These are phyloP conservation scores for Cadophora sp. DNA, from an alignment of 2,329 filamentous ascomycete genomes.

Conservation along the genomic window DNA sequence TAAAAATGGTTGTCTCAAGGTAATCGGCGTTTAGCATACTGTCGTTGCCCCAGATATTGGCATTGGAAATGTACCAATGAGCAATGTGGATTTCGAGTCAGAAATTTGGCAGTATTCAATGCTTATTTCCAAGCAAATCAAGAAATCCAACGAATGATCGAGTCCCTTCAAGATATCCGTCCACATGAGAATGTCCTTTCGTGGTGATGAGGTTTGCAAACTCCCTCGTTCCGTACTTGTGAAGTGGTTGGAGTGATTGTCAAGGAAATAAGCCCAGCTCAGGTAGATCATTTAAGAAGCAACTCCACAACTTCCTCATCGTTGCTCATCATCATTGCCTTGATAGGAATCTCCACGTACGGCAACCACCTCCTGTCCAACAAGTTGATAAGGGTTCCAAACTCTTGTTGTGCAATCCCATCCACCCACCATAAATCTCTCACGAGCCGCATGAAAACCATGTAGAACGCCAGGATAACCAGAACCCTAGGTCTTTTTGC, in stretches of 20 bases:
- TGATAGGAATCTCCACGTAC: constrained; percentile 30
- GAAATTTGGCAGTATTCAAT: no score
- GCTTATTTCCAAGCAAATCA: no score
- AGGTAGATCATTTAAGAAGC: constrained; percentile 23
- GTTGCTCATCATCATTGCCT: constrained; percentile 21
- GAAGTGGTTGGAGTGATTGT: neutral
- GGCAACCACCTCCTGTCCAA: constrained; percentile 26
- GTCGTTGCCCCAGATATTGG: no score
- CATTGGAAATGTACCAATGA: neutral
- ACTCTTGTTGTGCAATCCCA: constrained; percentile 31
- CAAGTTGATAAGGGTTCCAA: constrained; percentile 24
- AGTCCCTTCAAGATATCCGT: no score
- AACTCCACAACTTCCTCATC: constrained; percentile 27
- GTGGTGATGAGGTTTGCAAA: no score
- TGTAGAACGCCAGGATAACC: constrained; percentile 33
- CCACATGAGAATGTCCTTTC: no score
- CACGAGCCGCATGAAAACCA: constrained; percentile 34
- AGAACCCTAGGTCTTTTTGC: constrained; percentile 31
- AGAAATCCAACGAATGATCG: no score
- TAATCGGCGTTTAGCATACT: no score
- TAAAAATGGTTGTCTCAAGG: neutral
- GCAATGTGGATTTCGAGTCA: neutral
- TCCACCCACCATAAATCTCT: constrained; percentile 35
- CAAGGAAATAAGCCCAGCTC: neutral
- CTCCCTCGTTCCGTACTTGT: no score